Conservation (phyloP, 345 rosid species). For the Eucalyptus decipiens region DNA sequence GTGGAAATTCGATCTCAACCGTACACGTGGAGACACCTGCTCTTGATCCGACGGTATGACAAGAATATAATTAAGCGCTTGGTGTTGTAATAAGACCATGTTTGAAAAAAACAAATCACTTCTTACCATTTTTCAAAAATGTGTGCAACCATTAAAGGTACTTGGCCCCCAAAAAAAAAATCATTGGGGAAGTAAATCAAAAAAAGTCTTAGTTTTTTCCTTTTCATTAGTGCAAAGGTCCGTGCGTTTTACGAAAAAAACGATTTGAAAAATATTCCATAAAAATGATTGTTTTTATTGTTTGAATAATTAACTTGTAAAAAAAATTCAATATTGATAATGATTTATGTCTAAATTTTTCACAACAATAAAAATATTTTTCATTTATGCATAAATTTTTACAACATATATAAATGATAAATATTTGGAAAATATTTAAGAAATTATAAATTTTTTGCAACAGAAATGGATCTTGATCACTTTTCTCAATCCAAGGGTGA, state of each 20-base stretch:
- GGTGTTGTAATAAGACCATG: neutral
- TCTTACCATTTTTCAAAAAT: neutral
- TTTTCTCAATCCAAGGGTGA: no score
- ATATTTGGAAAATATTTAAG: no score
- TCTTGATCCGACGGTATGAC: neutral
- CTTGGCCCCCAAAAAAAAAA: neutral
- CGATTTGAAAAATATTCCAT: neutral
- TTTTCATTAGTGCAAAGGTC: neutral
- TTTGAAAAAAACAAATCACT: neutral
- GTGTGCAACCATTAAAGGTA: neutral
- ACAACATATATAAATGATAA: no score
- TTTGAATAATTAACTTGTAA: no score
- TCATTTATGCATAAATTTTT: fast-evolving
- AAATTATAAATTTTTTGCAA: no score
- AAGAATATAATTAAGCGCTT: neutral
- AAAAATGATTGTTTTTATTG: fast-evolving
- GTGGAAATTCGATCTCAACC: no score
- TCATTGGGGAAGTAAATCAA: neutral
- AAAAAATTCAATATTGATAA: no score
- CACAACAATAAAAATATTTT: no score
- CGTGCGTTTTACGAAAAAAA: fast-evolving
- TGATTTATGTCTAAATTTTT: no score
- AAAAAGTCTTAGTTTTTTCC: neutral
- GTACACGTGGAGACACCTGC: neutral
- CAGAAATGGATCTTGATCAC: no score